These are phyloP conservation scores for Hypoxylon sp. DNA, from an alignment of 2,329 filamentous ascomycete genomes.

Conservation along the genomic window DNA sequence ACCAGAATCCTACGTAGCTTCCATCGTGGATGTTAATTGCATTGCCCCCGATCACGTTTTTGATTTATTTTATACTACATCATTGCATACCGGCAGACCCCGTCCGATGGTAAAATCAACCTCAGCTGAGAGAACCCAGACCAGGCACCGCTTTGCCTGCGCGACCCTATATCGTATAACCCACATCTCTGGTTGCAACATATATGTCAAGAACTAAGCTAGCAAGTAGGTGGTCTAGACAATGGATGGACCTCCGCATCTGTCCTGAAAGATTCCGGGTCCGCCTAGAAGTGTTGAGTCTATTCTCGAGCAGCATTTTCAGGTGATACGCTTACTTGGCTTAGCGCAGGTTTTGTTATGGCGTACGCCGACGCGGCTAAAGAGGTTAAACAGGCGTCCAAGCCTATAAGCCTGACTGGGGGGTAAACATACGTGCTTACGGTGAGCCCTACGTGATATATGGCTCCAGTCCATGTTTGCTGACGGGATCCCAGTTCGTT, in stretches of 20 bases:
- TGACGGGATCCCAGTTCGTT: slow-evolving; percentile 30
- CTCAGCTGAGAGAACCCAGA: slow-evolving; percentile 27
- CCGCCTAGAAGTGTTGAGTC: slow-evolving; percentile 17
- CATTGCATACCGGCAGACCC: too few species aligned
- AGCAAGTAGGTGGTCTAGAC: slow-evolving; percentile 17
- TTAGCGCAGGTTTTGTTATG: slow-evolving; percentile 34
- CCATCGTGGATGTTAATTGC: background rate
- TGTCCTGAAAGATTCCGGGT: slow-evolving; percentile 3
- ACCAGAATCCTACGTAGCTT: slow-evolving; percentile 8
- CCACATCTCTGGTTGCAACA: background rate
- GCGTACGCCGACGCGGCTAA: slow-evolving; percentile 41
- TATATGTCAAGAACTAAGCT: slow-evolving; percentile 15
- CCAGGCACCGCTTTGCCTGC: slow-evolving; percentile 14
- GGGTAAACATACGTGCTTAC: slow-evolving; percentile 23
- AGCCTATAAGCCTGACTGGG: slow-evolving; percentile 32
- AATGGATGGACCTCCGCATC: slow-evolving; percentile 4
- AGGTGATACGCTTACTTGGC: slow-evolving; percentile 25
- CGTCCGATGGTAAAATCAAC: slow-evolving; percentile 31
- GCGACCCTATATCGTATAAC: background rate
- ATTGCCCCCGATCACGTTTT: too few species aligned
- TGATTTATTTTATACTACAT: too few species aligned
- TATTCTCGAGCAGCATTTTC: slow-evolving; percentile 20
- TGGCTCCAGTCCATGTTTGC: slow-evolving; percentile 26
- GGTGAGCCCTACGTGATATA: slow-evolving; percentile 30
- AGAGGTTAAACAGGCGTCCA: slow-evolving; percentile 43